These are phyloP conservation scores for Ehretia macrophylla DNA, from an alignment of 257 asterid genomes.

Conservation along the genomic window DNA sequence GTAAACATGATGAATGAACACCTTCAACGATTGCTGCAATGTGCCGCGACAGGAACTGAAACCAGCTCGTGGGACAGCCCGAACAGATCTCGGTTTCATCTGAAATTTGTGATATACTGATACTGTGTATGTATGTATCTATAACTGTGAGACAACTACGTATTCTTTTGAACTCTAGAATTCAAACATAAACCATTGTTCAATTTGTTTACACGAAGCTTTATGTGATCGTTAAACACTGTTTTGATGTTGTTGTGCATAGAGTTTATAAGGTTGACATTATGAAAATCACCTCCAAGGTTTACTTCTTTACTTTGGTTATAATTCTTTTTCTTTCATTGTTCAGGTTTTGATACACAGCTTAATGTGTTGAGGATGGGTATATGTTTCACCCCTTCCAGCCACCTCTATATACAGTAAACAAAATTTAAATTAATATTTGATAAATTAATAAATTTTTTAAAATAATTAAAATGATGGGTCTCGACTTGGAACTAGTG, in stretches of 20 bases:
- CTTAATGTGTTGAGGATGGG: too few relatives aligned
- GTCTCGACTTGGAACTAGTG: too few relatives aligned
- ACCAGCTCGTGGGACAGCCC: background rate
- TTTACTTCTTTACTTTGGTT: background rate
- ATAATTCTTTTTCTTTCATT: too few relatives aligned
- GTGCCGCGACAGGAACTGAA: background rate
- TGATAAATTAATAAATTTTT: too few relatives aligned
- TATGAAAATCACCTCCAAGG: background rate
- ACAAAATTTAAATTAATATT: too few relatives aligned
- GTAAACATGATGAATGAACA: background rate
- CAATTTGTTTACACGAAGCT: slow-evolving; percentile 8
- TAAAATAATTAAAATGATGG: too few relatives aligned
- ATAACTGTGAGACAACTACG: background rate
- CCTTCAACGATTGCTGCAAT: background rate
- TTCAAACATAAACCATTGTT: slow-evolving; percentile 17
- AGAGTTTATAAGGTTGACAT: background rate
- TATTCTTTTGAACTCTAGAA: slow-evolving; percentile 27
- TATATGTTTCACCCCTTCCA: too few relatives aligned
- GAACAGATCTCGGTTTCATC: slow-evolving; percentile 4
- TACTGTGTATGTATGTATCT: slow-evolving; percentile 18
- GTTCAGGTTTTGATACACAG: too few relatives aligned
- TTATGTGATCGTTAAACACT: background rate
- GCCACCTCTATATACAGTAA: too few relatives aligned
- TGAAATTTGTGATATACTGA: slow-evolving; percentile 19
- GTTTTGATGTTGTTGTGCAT: background rate